phyloP scores from a whole-genome alignment of 805 yeast genomes.

The Saturnispora saitoi region DNA sequence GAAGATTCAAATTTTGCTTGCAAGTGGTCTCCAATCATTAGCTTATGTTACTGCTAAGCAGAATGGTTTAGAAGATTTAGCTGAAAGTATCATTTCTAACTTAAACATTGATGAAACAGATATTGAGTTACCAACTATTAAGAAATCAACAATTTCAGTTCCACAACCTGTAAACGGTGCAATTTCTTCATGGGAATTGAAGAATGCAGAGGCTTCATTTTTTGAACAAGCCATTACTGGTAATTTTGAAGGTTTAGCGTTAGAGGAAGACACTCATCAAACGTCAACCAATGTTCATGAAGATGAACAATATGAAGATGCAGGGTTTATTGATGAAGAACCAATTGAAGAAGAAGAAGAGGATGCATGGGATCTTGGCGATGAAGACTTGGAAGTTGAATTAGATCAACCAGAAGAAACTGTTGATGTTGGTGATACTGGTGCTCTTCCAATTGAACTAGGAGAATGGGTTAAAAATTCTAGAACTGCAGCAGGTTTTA shows the following conservation, averaged over 20 bases:
- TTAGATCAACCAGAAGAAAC: conserved; percentile 34
- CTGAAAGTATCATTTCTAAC: conserved; percentile 60
- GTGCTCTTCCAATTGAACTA: conserved; percentile 44
- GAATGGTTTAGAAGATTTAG: conserved; percentile 70
- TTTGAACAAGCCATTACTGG: conserved; percentile 82
- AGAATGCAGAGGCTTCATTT: conserved; percentile 61
- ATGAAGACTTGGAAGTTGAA: conserved; percentile 64
- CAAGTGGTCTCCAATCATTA: conserved; percentile 75
- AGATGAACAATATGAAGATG: conserved; percentile 11
- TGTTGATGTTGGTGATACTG: conserved; percentile 21
- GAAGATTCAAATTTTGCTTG: conserved; percentile 64
- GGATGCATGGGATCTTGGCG: conserved; percentile 53
- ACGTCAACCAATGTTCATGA: conserved; percentile 20
- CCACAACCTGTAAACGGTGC: conserved; percentile 42
- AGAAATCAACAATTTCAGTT: conserved; percentile 33
- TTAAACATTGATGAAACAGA: conserved; percentile 58
- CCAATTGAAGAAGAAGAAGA: conserved; percentile 44
- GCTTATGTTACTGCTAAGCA: conserved; percentile 91
- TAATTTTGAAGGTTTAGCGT: conserved; percentile 54
- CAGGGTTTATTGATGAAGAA: conserved; percentile 29
- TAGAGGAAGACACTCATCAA: conserved; percentile 25
- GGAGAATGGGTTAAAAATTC: conserved; percentile 83
- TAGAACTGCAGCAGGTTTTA: conserved; percentile 82
- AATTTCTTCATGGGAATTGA: conserved; percentile 71
- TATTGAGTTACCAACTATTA: conserved; percentile 33